phyloP scores from a whole-genome alignment of 352 stramenopile species.

The Pythium sukuiense region DNA sequence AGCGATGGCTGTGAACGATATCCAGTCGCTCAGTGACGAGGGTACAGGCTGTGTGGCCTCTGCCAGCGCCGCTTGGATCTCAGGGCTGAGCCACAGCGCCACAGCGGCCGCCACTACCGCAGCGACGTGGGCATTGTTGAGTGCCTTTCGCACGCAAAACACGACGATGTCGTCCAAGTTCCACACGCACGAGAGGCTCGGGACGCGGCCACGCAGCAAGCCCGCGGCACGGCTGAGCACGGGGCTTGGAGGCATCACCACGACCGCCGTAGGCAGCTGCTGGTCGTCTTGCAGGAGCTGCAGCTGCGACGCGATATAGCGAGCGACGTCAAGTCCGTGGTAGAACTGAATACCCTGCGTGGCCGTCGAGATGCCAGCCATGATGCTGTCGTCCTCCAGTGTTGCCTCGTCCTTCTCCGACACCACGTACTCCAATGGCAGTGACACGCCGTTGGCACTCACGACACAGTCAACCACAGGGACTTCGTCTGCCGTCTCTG shows the following conservation, averaged over 20 bases:
- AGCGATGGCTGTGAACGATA: constrained; percentile 29
- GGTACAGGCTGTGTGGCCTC: background rate
- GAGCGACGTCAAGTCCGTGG: constrained; percentile 59
- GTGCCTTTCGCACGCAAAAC: constrained; percentile 45
- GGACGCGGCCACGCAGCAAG: constrained; percentile 42
- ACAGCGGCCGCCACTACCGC: constrained; percentile 36
- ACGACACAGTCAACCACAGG: constrained; percentile 39
- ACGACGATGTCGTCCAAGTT: constrained; percentile 51
- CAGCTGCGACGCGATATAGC: constrained; percentile 44
- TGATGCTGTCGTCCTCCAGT: constrained; percentile 18
- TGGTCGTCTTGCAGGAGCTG: constrained; percentile 29
- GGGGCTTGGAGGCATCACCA: constrained; percentile 45
- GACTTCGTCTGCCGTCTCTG: constrained; percentile 8
- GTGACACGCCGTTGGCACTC: constrained; percentile 36
- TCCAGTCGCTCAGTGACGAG: constrained; percentile 27
- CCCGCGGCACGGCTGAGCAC: constrained; percentile 38
- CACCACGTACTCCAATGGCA: constrained; percentile 37
- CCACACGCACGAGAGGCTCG: constrained; percentile 38
- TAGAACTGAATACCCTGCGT: constrained; percentile 25
- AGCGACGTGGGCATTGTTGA: constrained; percentile 39
- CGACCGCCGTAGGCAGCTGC: constrained; percentile 39
- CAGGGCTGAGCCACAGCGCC: constrained; percentile 38
- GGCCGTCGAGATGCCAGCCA: constrained; percentile 10
- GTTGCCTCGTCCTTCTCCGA: constrained; percentile 22
- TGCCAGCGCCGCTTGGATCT: constrained; percentile 8